phyloP scores from a whole-genome alignment of 164 flowering plant species.

The Tetracentron sinense region DNA sequence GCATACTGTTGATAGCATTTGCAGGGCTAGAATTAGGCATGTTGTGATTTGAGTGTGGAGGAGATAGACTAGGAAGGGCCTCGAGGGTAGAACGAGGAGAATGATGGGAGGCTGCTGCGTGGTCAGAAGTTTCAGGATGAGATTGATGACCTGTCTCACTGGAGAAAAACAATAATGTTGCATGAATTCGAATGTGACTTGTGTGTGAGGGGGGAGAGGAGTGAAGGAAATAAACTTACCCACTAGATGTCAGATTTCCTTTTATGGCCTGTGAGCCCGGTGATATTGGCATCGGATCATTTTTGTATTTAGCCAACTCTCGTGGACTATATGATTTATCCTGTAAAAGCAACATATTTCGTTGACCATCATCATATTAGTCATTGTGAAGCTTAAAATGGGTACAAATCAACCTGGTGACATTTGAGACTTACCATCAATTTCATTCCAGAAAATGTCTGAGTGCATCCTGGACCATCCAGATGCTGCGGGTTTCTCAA shows the following conservation, averaged over 20 bases:
- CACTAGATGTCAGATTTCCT: constrained; percentile 13
- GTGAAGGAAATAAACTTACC: constrained; percentile 10
- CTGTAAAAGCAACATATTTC: constrained; percentile 13
- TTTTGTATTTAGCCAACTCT: constrained; percentile 20
- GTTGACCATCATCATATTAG: background rate
- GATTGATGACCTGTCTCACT: constrained; percentile 39
- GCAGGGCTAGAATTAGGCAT: no score
- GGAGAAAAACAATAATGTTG: constrained; percentile 36
- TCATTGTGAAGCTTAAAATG: background rate
- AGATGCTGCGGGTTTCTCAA: constrained; percentile 38
- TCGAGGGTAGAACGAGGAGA: constrained; percentile 52
- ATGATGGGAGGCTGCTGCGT: constrained; percentile 27
- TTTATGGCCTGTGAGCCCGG: constrained; percentile 11
- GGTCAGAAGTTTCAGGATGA: constrained; percentile 34
- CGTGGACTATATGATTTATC: constrained; percentile 18
- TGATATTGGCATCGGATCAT: constrained; percentile 10
- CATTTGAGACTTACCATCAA: constrained; percentile 13
- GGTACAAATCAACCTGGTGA: background rate
- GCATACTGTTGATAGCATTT: no score
- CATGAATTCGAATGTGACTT: constrained; percentile 21
- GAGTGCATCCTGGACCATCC: constrained; percentile 23
- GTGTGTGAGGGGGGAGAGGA: background rate
- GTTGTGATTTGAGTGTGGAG: constrained; percentile 21
- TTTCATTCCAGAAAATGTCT: constrained; percentile 24
- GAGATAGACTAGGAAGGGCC: constrained; percentile 35